These are phyloP conservation scores for Theobroma cacao DNA, from an alignment of 345 rosid genomes.

Conservation along the genomic window DNA sequence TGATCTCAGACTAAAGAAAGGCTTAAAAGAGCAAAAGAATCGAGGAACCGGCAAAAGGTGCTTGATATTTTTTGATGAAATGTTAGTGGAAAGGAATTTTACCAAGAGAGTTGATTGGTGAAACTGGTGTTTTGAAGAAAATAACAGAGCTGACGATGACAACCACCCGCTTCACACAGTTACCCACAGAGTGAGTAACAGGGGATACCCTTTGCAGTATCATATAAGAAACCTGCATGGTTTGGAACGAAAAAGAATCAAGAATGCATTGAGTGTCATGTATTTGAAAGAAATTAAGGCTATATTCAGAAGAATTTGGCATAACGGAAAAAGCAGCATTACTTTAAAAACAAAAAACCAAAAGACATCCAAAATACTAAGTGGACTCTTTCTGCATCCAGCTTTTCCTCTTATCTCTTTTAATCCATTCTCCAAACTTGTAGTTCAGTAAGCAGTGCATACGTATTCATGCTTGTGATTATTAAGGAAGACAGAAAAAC, in stretches of 20 bases:
- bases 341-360: background rate
- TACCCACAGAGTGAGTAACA: conserved; percentile 96
- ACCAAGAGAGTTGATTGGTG: conserved; percentile 83
- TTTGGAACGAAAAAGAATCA: conserved; percentile 15
- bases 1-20: background rate
- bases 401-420: background rate
- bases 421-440: background rate
- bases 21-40: background rate
- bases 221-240: conserved; percentile 87
- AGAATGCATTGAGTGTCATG: background rate
- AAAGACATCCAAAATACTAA: background rate
- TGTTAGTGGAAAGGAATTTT: conserved; percentile 18
- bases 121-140: conserved; percentile 84
- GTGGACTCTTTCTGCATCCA: background rate
- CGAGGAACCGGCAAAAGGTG: background rate
- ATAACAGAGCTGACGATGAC: conserved; percentile 98
- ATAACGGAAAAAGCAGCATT: background rate
- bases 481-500: background rate
- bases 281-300: background rate
- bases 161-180: conserved; percentile 98
- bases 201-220: conserved; percentile 96
- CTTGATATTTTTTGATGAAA: background rate
- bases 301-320: background rate
- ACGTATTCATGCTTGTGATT: background rate
- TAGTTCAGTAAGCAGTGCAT: background rate